These are phyloP conservation scores for Cardamine resedifolia DNA, from an alignment of 345 rosid species.

Conservation along the genomic window DNA sequence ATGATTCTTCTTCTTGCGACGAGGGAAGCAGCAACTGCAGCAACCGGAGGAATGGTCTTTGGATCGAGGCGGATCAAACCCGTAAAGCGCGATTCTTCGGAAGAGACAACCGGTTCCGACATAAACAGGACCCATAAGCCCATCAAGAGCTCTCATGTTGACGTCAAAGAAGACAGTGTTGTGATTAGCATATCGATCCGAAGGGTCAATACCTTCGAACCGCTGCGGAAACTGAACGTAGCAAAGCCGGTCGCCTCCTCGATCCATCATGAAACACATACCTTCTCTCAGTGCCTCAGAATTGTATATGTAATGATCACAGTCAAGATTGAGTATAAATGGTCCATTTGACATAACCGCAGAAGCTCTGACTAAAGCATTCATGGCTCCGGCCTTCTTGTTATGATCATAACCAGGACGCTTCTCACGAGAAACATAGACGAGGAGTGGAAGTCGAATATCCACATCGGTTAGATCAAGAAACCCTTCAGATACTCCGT, in stretches of 20 bases:
- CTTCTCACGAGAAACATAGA: conserved; percentile 96
- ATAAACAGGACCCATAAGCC: conserved; percentile 96
- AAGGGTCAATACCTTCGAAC: conserved; percentile 98
- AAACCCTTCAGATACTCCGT: conserved; percentile 60
- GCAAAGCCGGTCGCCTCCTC: conserved; percentile 94
- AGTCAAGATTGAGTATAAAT: conserved; percentile 94
- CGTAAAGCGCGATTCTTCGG: conserved; percentile 88
- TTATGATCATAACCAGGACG: conserved; percentile 99
- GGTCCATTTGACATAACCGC: conserved; percentile 98
- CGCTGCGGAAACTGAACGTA: conserved; percentile 98
- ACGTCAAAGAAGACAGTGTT: conserved; percentile 98
- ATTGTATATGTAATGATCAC: conserved; percentile 97
- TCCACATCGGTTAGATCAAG: conserved; percentile 81
- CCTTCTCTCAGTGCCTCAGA: conserved; percentile 95
- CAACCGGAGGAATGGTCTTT: conserved; percentile 66
- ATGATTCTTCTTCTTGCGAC: conserved; percentile 54
- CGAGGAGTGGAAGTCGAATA: conserved; percentile 95
- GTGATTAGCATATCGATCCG: conserved; percentile 96
- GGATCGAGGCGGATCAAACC: conserved; percentile 85
- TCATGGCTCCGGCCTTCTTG: conserved; percentile 99
- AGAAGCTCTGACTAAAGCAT: conserved; percentile 95
- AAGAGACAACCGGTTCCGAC: conserved; percentile 98
- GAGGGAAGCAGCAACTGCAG: conserved; percentile 69
- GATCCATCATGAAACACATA: conserved; percentile 99
- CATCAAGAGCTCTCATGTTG: conserved; percentile 99